Evolutionary conservation across 495 filamentous ascomycete genomes (phyloP), one percentile per base, ranked within the genome.

Genomic region (Lichenothelia convexa): DNA sequence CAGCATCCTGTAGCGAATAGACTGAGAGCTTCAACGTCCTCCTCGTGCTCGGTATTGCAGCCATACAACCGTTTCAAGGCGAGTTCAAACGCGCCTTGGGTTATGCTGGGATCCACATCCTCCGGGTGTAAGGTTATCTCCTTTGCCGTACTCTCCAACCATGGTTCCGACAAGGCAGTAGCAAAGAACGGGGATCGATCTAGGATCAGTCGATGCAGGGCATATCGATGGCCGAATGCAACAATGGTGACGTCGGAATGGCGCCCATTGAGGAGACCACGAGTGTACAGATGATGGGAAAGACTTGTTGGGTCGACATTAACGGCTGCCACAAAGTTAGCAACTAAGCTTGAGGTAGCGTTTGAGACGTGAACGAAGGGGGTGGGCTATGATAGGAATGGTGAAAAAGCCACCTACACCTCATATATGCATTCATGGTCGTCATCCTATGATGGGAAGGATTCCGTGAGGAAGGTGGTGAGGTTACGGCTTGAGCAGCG

Each of bases 1-100:
- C 67, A 73, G 40, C 67, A 70, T 6, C 61, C 69, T 4, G 66
- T 66, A 15, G 69, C 70, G 40, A 73, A 65, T n/a, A 73, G 53
- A 6, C 65, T 61, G 36, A 73, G 49, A 9, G 69, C 68, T 37
- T 73, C 60, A 17, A 46, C 51, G 33, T 71, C 65, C 44, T 71
- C 68, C 42, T 73, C 66, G 12, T 40, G 40, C 24, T 48, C 39
- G 29, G 59, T 56, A 40, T 60, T 56, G 42, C 54, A 61, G 3
- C 69, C 69, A 46, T 73, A 73, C 5, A 73, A 45, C 17, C 68
- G 53, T 36, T 68, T 73, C 9, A 73, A 45, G 1, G 70, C 68
- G 22, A 73, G 53, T 43, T 73, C 70, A 42, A 73, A 73, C 1
- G 67, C 60, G 19, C 48, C 43, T 43, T 65, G 63, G 2, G 68